Base-by-base conservation (phyloP, 2,329 filamentous ascomycete species). In the Cryphonectria parasitica region DNA sequence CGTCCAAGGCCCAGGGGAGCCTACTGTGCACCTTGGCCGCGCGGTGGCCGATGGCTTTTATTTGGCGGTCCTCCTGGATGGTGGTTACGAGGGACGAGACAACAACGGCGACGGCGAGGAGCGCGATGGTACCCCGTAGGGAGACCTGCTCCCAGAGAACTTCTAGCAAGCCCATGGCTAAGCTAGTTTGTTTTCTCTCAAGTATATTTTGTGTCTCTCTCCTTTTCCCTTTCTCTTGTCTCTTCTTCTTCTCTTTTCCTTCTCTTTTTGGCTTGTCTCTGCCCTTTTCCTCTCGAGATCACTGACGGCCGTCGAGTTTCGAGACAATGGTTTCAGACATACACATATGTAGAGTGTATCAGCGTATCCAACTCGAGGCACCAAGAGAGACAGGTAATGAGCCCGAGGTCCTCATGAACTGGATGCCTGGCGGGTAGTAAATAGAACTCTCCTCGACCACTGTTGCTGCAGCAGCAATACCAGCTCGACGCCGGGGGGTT, bases 1-100 rank as follows among this genome's bases (percentile, higher is more conserved):
- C 83, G 74, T 92, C 91, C 58, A 95, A 74, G 63, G 90, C 92
- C 91, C 83, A 82, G 0, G 87, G 87, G 8, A 83, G 54, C 69
- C 77, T 81, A 65, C 79, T 77, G 31, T 72, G 75, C 15, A 85
- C 68, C 34, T 61, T 74, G 5, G 78, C 76, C 4, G 83, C 83
- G 75, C 83, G 82, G 10, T 80, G 79, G 8, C 85, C 85, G 0
- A 88, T 77, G 8, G 80, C 79, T 49, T 78, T 80, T 67, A 89
- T 82, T 68, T 83, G 84, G 25, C 79, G 74, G 54, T 83, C 78
- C 68, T 85, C 80, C 64, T 82, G 78, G 68, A 86, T 72, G n/a
- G 80, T 79, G 66, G 74, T 65, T 39, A 81, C 73, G 54, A 82
- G 66, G n/a, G 76, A 79, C 70, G 82, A 81, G 60, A 86, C 62